Base-by-base conservation (phyloP, 108 stramenopile species). In the Cyclostephanos tholiformis region DNA sequence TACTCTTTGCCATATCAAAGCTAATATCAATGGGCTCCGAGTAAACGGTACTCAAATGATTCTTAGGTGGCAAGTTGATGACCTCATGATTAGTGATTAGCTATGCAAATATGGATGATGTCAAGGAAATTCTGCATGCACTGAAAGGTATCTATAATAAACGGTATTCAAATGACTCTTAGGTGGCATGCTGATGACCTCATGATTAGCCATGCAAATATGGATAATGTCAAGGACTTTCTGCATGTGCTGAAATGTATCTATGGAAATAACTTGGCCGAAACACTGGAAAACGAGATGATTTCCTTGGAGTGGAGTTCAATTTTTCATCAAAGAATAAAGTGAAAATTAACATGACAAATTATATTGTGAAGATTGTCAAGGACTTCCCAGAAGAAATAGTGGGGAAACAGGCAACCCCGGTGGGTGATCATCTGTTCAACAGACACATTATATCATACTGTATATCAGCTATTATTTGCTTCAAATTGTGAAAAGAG, bases 41-140 rank as follows among this genome's bases (percentile, higher is more conserved):
- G 20, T 8, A 62, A 6, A 79, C n/a, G n/a, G n/a, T n/a, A 79
- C 36, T 59, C 69, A 30, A 71, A 77, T 30, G 69, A 77, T 39
- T 44, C 65, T 17, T 77, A 64, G n/a, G 4, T 77, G 76, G 76
- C 53, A 77, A 25, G 76, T 77, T 6, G 60, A 75, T n/a, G 65
- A 75, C 20, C 19, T 58, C 4, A 75, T 56, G 36, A 67, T 75
- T 7, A 39, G 13, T 4, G 52, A 68, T 26, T 23, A 38, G 9
- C n/a, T n/a, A n/a, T n/a, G n/a, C n/a, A n/a, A 32, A 50, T 6
- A 11, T 3, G n/a, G 32, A 1, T 1, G 68, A 32, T 11, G 11
- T 70, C 22, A 43, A 0, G 0, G 38, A 56, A 14, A 7, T 16
- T 32, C 29, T 30, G 12, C 1, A 12, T 8, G 58, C 29, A 16